These are phyloP conservation scores for Benincasa hispida DNA, from an alignment of 306 rosid species.

Conservation along the genomic window DNA sequence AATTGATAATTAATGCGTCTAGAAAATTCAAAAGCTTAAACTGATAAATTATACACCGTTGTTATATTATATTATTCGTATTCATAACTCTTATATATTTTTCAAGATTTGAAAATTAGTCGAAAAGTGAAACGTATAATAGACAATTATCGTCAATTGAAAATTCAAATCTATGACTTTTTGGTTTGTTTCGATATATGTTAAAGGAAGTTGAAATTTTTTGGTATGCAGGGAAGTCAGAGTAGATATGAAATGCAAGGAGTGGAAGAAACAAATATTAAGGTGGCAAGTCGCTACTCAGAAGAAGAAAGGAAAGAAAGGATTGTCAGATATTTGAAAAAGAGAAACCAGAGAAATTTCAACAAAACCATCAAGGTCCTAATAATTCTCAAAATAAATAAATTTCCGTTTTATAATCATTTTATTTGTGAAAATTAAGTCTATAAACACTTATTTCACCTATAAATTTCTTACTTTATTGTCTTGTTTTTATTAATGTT, in stretches of 20 bases:
- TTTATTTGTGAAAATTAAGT: too few relatives aligned
- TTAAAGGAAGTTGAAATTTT: not conserved
- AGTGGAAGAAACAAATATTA: constrained; percentile 51
- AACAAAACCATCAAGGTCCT: constrained; percentile 20
- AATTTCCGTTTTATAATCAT: too few relatives aligned
- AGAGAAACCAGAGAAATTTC: constrained; percentile 6
- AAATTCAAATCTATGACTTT: too few relatives aligned
- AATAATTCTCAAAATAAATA: not conserved
- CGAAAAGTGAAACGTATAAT: too few relatives aligned
- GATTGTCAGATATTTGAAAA: not conserved
- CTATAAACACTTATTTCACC: too few relatives aligned
- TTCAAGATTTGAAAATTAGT: too few relatives aligned
- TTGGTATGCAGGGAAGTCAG: not conserved
- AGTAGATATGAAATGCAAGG: constrained; percentile 8
- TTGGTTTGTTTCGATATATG: not conserved
- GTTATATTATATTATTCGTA: too few relatives aligned
- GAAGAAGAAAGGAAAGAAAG: constrained; percentile 6
- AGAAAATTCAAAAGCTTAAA: not conserved
- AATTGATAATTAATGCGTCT: not conserved
- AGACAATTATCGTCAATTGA: too few relatives aligned
- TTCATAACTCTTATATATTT: too few relatives aligned
- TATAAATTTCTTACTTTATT: too few relatives aligned
- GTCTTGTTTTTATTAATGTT: too few relatives aligned
- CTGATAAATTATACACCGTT: not conserved
- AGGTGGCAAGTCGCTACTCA: constrained; percentile 26